Base-by-base conservation (phyloP, 441 rosid species). In the Arabidopsis hybrid region DNA sequence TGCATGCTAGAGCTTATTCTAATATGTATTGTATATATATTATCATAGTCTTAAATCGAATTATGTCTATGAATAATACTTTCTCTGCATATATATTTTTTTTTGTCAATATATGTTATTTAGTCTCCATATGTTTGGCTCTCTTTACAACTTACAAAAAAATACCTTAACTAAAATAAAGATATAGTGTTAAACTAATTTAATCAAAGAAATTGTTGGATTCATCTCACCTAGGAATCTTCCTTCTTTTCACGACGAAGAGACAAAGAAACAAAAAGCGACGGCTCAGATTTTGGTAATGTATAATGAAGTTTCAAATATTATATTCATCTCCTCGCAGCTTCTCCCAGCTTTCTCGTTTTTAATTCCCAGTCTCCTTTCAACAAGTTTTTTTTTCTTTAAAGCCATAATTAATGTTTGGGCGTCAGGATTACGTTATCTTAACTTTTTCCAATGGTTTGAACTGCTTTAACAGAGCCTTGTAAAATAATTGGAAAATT, bases 191-290 rank as follows among this genome's bases (percentile, higher is more conserved):
- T 55, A 29, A 60, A 38, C n/a, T 40, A 60, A 2, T 59, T 39
- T 7, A 58, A 59, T 38, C 1, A 74, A 60, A 21, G 34, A 43
- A 52, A 43, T 53, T 8, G 75, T 29, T 62, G 74, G 65, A 67
- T 69, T 56, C 65, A 69, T 63, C 47, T 71, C 62, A 71, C 63
- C 72, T 59, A 59, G 43, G 76, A 71, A 77, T 71, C 80, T 71
- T 71, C 73, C 69, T 77, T 51, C 63, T 65, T 71, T 58, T 34
- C 29, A 65, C 77, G 64, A 60, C 62, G 72, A 71, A 71, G 58
- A 50, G 72, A 77, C 77, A 77, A 71, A 59, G 69, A 65, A 71
- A 65, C 80, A 77, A 71, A 71, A 71, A 65, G 68, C 67, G 38
- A 57, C 42, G 68, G 72, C 43, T 77, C 76, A 64, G 62, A 71